phyloP scores from a whole-genome alignment of 768 basidiomycete species.

The Tylopilus plumbeoviolaceoides region DNA sequence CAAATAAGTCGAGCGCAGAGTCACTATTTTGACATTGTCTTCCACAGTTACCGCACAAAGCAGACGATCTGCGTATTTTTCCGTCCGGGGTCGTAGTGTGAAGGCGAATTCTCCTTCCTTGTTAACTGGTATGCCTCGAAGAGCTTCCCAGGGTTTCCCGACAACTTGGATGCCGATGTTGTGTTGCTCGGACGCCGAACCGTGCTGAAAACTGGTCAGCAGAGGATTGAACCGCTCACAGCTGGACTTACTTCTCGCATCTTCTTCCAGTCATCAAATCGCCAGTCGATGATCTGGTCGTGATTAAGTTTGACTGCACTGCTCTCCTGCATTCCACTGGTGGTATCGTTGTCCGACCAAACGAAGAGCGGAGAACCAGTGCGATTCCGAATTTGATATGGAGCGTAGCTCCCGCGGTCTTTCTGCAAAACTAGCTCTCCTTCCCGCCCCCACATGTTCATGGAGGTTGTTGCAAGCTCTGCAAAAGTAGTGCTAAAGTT shows the following conservation, averaged over 20 bases:
- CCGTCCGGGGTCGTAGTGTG: conserved; percentile 72
- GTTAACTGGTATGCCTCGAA: conserved; percentile 88
- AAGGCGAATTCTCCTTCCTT: conserved; percentile 90
- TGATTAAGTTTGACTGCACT: conserved; percentile 61
- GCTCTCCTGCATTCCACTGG: conserved; percentile 40
- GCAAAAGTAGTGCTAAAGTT: conserved; percentile 90
- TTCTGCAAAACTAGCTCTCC: conserved; percentile 67
- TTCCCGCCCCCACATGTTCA: conserved; percentile 73
- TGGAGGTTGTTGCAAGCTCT: conserved; percentile 72
- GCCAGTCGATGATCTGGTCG: conserved; percentile 83
- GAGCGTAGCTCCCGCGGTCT: conserved; percentile 84
- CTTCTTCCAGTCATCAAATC: conserved; percentile 94
- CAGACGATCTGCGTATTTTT: conserved; percentile 74
- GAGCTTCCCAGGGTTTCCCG: conserved; percentile 84
- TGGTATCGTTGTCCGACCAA: conserved; percentile 78
- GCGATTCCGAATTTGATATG: conserved; percentile 87
- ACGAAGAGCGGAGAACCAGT: conserved; percentile 83
- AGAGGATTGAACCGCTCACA: neutral
- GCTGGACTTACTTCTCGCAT: conserved; percentile 73
- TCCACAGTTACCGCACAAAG: conserved; percentile 87
- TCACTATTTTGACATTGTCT: conserved; percentile 92
- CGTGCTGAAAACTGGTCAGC: conserved; percentile 32
- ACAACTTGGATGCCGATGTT: conserved; percentile 81
- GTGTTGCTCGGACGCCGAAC: conserved; percentile 64
- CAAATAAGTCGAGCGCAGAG: conserved; percentile 87